Base-by-base conservation (phyloP, 768 basidiomycete genomes). In the Cystobasidium onofrii region DNA sequence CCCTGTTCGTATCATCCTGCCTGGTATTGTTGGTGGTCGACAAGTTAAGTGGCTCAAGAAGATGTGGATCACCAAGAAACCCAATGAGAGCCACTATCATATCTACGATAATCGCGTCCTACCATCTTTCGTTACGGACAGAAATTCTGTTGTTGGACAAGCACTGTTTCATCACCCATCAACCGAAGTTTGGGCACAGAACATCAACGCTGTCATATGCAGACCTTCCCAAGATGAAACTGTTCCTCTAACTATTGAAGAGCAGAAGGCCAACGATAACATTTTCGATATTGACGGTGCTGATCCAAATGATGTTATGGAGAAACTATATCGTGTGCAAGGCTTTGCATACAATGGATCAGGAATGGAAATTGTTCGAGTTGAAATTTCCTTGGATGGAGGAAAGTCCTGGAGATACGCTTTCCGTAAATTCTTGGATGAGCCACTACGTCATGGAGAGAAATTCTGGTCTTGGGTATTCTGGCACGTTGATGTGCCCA, bases 1-100 rank as follows among this genome's bases (percentile, higher is more conserved):
- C 76, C 88, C 88, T 0, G 76, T 88, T n/a, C 83, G 88, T 20
- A 78, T 87, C 1, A 82, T 88, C 74, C 82, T 88, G 0, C 87
- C 88, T 0, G 86, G 86, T 2, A 85, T 87, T 69, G 87, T 88
- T 54, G 88, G 87, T 31, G 87, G 87, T 0, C 39, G 64, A 1
- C 34, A 50, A 64, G 60, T 75, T 27, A 84, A 88, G 81, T 88
- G 87, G 87, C 79, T 88, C 27, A 9, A 63, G 61, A 23, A 34
- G 23, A 3, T 63, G 12, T 63, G 61, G 61, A 34, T 63, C 36
- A 31, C 61, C n/a, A 36, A 63, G 12, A 9, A 63, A 34, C 61
- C 61, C 10, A 63, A 63, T 20, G 7, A 9, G 9, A 31, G 27
- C 9, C 61, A 63, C n/a, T 63, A 63, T 63, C 61, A 63, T 34